A percentile compares a stretch with the other conserved stretches of the same genome.
These are phyloP conservation scores for Telopea speciosissima DNA, from an alignment of 177 flowering plant species.

Conservation along the genomic window DNA sequence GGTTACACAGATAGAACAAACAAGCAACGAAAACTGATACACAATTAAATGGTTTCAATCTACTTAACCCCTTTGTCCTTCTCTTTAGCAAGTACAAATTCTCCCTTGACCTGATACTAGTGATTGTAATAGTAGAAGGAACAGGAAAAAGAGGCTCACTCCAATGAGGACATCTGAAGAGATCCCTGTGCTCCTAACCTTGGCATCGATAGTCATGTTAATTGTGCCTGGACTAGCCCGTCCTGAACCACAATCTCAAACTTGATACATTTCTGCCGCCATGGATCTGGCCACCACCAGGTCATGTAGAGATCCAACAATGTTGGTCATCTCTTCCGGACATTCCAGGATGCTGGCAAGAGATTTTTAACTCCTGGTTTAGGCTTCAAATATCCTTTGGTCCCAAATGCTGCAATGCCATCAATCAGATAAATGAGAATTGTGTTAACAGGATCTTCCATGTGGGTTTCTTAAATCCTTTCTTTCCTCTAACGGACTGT, in stretches of 20 bases:
- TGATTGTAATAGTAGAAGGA: no score
- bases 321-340: constrained; percentile 11
- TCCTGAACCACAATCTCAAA: neutral
- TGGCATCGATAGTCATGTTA: neutral
- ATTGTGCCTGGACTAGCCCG: no score
- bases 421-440: neutral
- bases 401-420: constrained; percentile 12
- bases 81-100: no score
- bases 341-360: constrained; percentile 4
- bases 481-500: neutral
- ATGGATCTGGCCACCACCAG: neutral
- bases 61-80: no score
- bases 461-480: constrained; percentile 4
- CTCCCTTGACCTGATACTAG: no score
- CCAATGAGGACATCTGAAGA: neutral
- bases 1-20: no score
- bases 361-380: constrained; percentile 3
- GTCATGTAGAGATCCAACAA: neutral
- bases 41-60: no score
- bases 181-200: neutral
- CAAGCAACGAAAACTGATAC: no score
- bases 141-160: neutral
- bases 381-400: constrained; percentile 3
- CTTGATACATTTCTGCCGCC: neutral
- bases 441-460: constrained; percentile 5